Base-by-base conservation (phyloP, 768 basidiomycete species). In the Rickenella mellea region DNA sequence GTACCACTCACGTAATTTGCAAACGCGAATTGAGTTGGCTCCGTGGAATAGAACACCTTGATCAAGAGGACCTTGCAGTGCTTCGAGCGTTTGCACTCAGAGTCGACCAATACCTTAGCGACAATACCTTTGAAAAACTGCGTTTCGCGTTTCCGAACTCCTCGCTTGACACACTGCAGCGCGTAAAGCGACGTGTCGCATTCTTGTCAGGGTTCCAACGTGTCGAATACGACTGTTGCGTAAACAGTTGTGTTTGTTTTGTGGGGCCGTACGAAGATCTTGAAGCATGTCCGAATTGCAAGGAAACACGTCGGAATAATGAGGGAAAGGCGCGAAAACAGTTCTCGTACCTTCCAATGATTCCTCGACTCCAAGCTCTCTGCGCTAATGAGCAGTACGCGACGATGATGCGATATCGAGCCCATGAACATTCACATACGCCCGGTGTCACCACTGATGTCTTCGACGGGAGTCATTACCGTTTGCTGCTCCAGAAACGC, bases 271-370 rank as follows among this genome's bases (percentile, higher is more conserved):
- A 62, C 26, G 50, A 43, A 6, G 49, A 57, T 5, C 41, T 55
- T 6, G 41, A 50, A 1, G 14, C 22, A 7, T 74, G 71, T 42
- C 62, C 62, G 1, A 54, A 54, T 47, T 73, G 70, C 51, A 35
- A 56, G 0, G 51, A 54, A 32, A 14, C 60, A 9, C 55, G 62
- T 1, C 58, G 35, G 37, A 32, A 54, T 30, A 1, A 41, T 8
- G 29, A 40, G 27, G 53, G 54, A 1, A 51, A 48, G 25, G 51
- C 67, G 1, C 45, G 54, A 0, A 52, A 49, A 26, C 37, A 40
- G 2, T 70, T 66, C 48, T 43, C 45, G 2, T 70, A 71, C 44
- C 39, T 71, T 12, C 66, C 66, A 1, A 41, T 70, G 15, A 66
- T 62, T 27, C 63, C 61, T 4, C 62, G 56, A 2, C 61, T 71